Conservation (phyloP, 1,284 basidiomycete genomes). For the Ceratobasidium theobromae region DNA sequence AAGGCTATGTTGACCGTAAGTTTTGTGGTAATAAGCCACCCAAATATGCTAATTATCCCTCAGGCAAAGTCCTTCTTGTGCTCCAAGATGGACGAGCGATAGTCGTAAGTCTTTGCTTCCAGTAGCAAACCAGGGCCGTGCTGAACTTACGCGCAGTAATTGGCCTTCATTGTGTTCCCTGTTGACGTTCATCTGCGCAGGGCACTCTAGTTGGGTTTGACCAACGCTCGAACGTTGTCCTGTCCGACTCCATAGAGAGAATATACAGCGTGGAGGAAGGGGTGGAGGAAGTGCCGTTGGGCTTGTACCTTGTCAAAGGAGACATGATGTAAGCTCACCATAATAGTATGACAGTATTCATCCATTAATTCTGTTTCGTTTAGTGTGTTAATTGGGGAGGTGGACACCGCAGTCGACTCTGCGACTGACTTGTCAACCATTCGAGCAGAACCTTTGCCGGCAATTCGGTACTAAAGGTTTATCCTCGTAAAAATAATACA, state of each 20-base stretch:
- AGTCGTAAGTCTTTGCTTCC: slow-evolving; percentile 56
- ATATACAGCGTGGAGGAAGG: slow-evolving; percentile 87
- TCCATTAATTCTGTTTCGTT: slow-evolving; percentile 3
- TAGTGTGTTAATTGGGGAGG: slow-evolving; percentile 86
- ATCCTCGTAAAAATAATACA: no score
- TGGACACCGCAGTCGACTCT: slow-evolving; percentile 84
- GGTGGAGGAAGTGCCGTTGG: slow-evolving; percentile 94
- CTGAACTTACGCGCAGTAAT: slow-evolving; percentile 22
- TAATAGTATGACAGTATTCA: slow-evolving; percentile 41
- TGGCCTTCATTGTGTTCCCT: slow-evolving; percentile 14
- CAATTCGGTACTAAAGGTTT: slow-evolving; percentile 73
- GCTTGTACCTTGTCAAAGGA: slow-evolving; percentile 94
- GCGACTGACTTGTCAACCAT: slow-evolving; percentile 77
- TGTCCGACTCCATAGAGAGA: slow-evolving; percentile 87
- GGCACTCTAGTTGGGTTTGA: slow-evolving; percentile 89
- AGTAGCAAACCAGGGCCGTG: neutral
- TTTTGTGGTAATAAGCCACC: slow-evolving; percentile 29
- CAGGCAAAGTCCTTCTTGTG: slow-evolving; percentile 80
- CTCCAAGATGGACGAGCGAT: slow-evolving; percentile 91
- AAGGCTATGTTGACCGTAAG: slow-evolving; percentile 82
- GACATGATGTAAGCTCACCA: slow-evolving; percentile 82
- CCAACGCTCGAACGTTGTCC: slow-evolving; percentile 89
- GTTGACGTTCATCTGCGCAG: slow-evolving; percentile 46
- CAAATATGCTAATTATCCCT: slow-evolving; percentile 6
- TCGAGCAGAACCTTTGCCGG: slow-evolving; percentile 83